Evolutionary conservation across 805 yeast genomes (phyloP), one percentile per base, ranked within the genome.

Genomic region (Sugiyamaella marilandica): DNA sequence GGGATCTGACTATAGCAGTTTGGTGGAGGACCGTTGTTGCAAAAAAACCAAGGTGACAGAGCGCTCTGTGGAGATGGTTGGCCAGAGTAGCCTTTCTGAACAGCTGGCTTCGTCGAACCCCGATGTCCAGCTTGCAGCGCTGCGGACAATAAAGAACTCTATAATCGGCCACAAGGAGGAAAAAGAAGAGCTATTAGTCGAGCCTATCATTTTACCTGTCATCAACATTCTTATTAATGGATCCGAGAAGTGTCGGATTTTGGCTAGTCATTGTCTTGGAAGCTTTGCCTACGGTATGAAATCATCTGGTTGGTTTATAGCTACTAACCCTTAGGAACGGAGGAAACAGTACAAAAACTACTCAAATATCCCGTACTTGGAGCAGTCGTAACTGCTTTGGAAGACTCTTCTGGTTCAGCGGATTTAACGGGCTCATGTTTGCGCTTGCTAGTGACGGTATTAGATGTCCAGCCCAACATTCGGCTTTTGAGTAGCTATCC

Each of bases 111-210:
- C 41, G 10, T 14, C 18, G 16, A 37, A 50, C 33, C 36, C 35
- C n/a, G 33, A 19, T 10, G 47, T 32, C 16, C 64, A 55, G 51
- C 34, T 61, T 16, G 34, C 34, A 7, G 63, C 60, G 11, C 53
- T 68, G 21, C 47, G 59, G 37, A 45, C 51, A 9, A 55, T 67
- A 36, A 68, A 68, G 46, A 65, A 66, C 54, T 49, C 59, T 13
- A 55, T 68, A 31, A 67, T 67, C 36, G 71, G 71, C 24, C 71
- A 67, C 47, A 58, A 60, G 31, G 70, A 65, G 34, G 60, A 62
- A 47, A 67, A 67, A 52, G 55, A 56, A 18, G 51, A 47, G 19
- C 62, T 59, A 41, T 55, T 64, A 11, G 56, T 54, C 11, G 56
- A 55, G 32, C 61, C 58, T 1, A 57, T 60, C 16, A 58, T 61